Conservation (phyloP, 805 yeast genomes). For the Candida boidinii region DNA sequence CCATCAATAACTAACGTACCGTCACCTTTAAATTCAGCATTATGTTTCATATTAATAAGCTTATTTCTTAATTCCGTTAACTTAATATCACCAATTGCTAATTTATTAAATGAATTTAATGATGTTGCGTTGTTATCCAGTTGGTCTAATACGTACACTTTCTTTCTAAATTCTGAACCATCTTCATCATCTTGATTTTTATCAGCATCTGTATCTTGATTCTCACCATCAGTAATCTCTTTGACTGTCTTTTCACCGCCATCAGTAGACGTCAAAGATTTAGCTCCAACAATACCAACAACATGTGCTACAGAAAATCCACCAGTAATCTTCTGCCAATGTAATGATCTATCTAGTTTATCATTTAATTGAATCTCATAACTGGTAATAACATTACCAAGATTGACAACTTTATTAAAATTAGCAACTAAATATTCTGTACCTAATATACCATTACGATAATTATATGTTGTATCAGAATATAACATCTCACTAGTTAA, state of each 20-base stretch:
- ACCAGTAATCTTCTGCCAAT: slow-evolving; percentile 82
- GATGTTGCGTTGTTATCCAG: background rate
- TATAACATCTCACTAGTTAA: slow-evolving; percentile 7
- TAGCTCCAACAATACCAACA: slow-evolving; percentile 50
- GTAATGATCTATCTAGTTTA: slow-evolving; percentile 44
- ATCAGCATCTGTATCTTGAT: slow-evolving; percentile 5
- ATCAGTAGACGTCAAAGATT: too few species aligned
- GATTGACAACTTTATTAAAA: slow-evolving; percentile 32
- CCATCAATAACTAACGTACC: slow-evolving; percentile 86
- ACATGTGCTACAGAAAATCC: slow-evolving; percentile 80
- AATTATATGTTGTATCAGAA: slow-evolving; percentile 9
- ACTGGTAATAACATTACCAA: slow-evolving; percentile 44
- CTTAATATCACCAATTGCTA: slow-evolving; percentile 84
- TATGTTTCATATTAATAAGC: slow-evolving; percentile 47
- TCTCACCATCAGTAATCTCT: background rate
- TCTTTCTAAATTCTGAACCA: background rate
- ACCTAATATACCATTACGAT: slow-evolving; percentile 9
- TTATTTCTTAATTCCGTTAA: slow-evolving; percentile 70
- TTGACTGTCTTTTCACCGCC: background rate
- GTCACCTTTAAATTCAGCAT: slow-evolving; percentile 87
- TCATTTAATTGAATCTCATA: slow-evolving; percentile 66
- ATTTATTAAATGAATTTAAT: slow-evolving; percentile 14
- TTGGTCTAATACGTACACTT: background rate
- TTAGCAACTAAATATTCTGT: slow-evolving; percentile 22
- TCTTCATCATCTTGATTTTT: slow-evolving; percentile 1